Conservation (phyloP, 768 basidiomycete genomes). For the Boletus sp. region DNA sequence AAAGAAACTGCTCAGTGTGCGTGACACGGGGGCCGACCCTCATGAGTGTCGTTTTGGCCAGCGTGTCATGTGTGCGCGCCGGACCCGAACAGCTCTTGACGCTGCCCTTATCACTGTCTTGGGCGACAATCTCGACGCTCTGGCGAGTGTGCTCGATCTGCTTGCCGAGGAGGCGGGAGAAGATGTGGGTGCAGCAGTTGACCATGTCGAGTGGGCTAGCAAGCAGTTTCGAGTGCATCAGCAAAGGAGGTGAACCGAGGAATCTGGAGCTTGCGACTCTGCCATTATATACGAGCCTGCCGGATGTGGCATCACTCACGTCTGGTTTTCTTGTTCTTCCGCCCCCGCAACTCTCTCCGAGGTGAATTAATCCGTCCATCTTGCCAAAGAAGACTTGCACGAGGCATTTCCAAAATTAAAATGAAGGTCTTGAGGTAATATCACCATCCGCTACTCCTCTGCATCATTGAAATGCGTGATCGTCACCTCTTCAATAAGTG, state of each 20-base stretch:
- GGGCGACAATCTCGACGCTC: slow-evolving; percentile 19
- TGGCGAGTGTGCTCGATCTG: slow-evolving; percentile 18
- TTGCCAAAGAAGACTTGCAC: slow-evolving; percentile 20
- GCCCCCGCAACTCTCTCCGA: slow-evolving; percentile 14
- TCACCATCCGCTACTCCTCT: slow-evolving; percentile 23
- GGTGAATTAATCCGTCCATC: slow-evolving; percentile 16
- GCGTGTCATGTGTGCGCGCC: slow-evolving; percentile 25
- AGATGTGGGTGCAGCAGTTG: slow-evolving; percentile 19
- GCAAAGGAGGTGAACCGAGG: slow-evolving; percentile 10
- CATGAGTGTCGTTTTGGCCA: slow-evolving; percentile 23
- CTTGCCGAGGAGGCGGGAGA: slow-evolving; percentile 23
- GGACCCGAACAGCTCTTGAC: slow-evolving; percentile 35
- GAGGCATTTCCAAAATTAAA: slow-evolving; percentile 29
- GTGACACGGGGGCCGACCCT: slow-evolving; percentile 32
- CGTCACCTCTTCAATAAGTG: slow-evolving; percentile 23
- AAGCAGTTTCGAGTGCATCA: slow-evolving; percentile 25
- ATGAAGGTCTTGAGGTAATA: slow-evolving; percentile 32
- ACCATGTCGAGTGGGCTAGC: slow-evolving; percentile 26
- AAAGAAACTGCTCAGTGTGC: slow-evolving; percentile 35
- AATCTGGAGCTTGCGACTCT: slow-evolving; percentile 6
- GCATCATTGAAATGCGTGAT: slow-evolving; percentile 34
- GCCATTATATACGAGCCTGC: slow-evolving; percentile 22
- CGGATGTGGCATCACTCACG: slow-evolving; percentile 13
- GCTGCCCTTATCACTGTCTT: slow-evolving; percentile 23
- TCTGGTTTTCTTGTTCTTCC: slow-evolving; percentile 16